These are phyloP conservation scores for Annona cherimola DNA, from an alignment of 164 flowering plant genomes.

Conservation along the genomic window DNA sequence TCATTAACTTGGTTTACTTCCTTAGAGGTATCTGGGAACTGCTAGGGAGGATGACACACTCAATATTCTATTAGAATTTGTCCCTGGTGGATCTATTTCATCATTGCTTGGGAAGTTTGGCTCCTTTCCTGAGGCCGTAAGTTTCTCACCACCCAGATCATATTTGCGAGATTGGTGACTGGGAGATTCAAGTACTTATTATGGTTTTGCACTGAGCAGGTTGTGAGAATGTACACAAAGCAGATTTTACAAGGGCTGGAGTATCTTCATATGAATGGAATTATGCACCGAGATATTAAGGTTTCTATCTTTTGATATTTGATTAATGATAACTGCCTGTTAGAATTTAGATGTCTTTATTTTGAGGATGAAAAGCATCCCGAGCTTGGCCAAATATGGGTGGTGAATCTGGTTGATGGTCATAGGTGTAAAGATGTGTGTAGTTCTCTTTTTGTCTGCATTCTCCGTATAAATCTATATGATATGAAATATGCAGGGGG, in stretches of 20 bases:
- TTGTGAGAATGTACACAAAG: slow-evolving; percentile 10
- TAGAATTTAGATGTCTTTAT: not conserved
- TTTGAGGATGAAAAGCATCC: not conserved
- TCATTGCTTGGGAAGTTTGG: slow-evolving; percentile 95
- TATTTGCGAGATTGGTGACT: slow-evolving; percentile 2
- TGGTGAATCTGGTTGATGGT: not conserved
- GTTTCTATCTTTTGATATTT: not conserved
- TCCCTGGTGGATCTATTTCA: slow-evolving; percentile 96
- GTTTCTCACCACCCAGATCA: slow-evolving; percentile 17
- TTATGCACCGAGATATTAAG: slow-evolving; percentile 15
- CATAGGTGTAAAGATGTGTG: not conserved
- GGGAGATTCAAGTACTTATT: not conserved
- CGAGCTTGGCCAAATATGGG: not conserved
- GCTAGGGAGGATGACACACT: slow-evolving; percentile 82
- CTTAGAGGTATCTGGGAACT: slow-evolving; percentile 89
- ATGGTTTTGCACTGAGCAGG: slow-evolving; percentile 3
- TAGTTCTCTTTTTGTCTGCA: not conserved
- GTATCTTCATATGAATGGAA: slow-evolving; percentile 13
- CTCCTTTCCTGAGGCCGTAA: slow-evolving; percentile 91
- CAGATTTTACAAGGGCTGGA: slow-evolving; percentile 11
- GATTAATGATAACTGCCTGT: not conserved
- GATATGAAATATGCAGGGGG: slow-evolving; percentile 39
- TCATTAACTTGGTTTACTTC: not conserved
- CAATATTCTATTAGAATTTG: slow-evolving; percentile 90
- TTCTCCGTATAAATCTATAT: not conserved